Percentiles rank a stretch among this genome's conserved stretches.
Evolutionary conservation across 495 filamentous ascomycete genomes (phyloP).

Genomic region (Endocarpon pusillum): DNA sequence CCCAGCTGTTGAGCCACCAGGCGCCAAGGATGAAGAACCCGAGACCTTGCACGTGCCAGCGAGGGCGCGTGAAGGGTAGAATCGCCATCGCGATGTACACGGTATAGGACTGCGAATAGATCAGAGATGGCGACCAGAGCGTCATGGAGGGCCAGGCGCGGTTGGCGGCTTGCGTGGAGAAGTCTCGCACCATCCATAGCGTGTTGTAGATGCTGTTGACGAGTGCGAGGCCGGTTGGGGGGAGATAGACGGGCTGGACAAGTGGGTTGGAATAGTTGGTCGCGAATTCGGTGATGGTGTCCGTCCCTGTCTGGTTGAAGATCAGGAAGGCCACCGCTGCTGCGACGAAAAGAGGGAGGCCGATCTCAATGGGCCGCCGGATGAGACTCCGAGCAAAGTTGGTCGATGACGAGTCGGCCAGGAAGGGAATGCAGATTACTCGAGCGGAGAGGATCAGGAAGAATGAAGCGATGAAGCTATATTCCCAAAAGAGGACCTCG

Average conservation of each 20-base stretch:
- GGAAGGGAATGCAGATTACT: conserved; percentile 18
- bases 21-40: conserved; percentile 18
- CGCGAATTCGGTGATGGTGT: conserved; percentile 10
- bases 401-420: conserved; percentile 11
- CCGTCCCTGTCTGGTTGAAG: conserved; percentile 8
- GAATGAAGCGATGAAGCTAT: conserved; percentile 17
- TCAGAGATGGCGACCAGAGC: conserved; percentile 17
- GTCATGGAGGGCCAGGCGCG: conserved; percentile 18
- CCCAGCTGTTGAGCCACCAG: conserved; percentile 24
- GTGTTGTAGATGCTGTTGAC: conserved; percentile 23
- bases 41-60: conserved; percentile 17
- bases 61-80: conserved; percentile 16
- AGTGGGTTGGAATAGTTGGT: conserved; percentile 12
- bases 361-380: conserved; percentile 25
- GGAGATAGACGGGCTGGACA: conserved; percentile 6
- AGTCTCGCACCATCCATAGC: conserved; percentile 17
- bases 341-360: conserved; percentile 14
- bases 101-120: conserved; percentile 22
- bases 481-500: conserved; percentile 21
- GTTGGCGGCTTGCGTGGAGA: conserved; percentile 14
- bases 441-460: conserved; percentile 22
- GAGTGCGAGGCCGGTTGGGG: conserved; percentile 16
- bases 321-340: conserved; percentile 13
- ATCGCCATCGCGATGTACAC: conserved; percentile 22
- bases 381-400: conserved; percentile 18